Evolutionary conservation across 108 stramenopile species (phyloP).

Genomic region (Discostella stelligeroides): DNA sequence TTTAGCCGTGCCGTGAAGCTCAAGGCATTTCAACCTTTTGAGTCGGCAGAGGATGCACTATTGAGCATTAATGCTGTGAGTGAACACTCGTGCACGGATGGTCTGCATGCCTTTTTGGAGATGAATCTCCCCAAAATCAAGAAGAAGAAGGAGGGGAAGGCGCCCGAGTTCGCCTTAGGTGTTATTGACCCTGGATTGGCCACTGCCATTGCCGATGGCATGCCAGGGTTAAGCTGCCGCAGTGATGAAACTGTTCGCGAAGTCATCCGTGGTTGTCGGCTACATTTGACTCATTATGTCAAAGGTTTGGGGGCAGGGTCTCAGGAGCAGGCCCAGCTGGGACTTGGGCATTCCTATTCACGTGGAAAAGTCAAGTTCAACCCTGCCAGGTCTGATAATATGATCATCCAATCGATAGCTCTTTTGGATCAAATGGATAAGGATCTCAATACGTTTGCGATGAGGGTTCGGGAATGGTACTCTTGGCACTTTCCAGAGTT

Average conservation of each 20-base stretch:
- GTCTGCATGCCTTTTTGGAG: constrained; percentile 91
- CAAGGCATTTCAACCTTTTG: constrained; percentile 97
- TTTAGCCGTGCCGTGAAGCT: constrained; percentile 96
- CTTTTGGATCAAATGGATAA: constrained; percentile 99
- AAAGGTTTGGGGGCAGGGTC: constrained; percentile 93
- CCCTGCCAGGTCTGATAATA: constrained; percentile 97
- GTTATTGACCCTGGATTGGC: constrained; percentile 86
- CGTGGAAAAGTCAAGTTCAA: constrained; percentile 99
- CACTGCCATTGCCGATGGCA: constrained; percentile 91
- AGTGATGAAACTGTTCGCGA: constrained; percentile 92
- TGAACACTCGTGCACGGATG: constrained; percentile 78
- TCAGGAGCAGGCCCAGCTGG: constrained; percentile 96
- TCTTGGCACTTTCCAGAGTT: constrained; percentile 99
- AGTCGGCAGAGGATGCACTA: constrained; percentile 93
- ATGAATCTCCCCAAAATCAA: constrained; percentile 92
- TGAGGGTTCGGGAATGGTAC: constrained; percentile 99
- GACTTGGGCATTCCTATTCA: constrained; percentile 98
- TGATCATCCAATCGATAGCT: constrained; percentile 99
- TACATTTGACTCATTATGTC: constrained; percentile 91
- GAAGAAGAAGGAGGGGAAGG: constrained; percentile 71
- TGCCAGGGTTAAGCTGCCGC: constrained; percentile 86
- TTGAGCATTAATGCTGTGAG: constrained; percentile 91
- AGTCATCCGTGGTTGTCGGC: constrained; percentile 89
- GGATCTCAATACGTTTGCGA: constrained; percentile 99
- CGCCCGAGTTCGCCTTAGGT: constrained; percentile 78